A percentile compares a stretch with the other conserved stretches of the same genome.
Conservation (phyloP, 345 rosid genomes). For the Schrenkiella parvula region DNA sequence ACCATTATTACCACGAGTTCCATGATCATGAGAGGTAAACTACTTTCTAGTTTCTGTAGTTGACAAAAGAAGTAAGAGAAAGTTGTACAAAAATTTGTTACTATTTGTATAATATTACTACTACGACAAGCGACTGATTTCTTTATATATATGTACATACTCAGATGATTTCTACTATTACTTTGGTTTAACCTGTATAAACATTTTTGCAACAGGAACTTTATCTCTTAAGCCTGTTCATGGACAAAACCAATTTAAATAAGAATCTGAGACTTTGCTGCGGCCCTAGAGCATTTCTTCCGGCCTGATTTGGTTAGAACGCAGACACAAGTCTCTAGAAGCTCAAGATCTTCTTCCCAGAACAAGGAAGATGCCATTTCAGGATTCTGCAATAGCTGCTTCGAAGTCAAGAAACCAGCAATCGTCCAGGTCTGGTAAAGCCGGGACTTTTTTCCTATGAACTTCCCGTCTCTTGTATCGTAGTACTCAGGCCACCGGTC, state of each 20-base stretch:
- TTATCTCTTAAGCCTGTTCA: neutral
- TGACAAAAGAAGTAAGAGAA: too few relatives aligned
- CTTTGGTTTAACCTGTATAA: constrained; percentile 14
- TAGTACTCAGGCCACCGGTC: constrained; percentile 93
- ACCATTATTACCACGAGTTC: too few relatives aligned
- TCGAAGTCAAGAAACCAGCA: constrained; percentile 71
- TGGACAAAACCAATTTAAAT: constrained; percentile 34
- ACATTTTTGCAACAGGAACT: neutral
- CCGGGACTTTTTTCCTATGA: constrained; percentile 74
- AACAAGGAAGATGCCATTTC: constrained; percentile 60
- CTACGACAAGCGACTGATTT: neutral
- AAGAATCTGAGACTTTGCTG: constrained; percentile 72
- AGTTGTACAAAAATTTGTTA: too few relatives aligned
- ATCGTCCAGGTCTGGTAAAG: constrained; percentile 84
- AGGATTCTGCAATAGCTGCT: constrained; percentile 60
- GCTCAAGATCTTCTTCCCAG: constrained; percentile 83
- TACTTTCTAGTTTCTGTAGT: too few relatives aligned
- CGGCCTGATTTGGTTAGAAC: constrained; percentile 61
- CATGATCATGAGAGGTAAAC: too few relatives aligned
- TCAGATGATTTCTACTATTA: neutral
- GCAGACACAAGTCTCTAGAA: constrained; percentile 68
- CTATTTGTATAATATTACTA: neutral
- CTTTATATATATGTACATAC: neutral
- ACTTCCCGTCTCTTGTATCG: constrained; percentile 70
- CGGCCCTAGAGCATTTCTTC: constrained; percentile 66